Evolutionary conservation across 2,329 filamentous ascomycete species (phyloP).

Genomic region (Ophiosphaerella narmari): DNA sequence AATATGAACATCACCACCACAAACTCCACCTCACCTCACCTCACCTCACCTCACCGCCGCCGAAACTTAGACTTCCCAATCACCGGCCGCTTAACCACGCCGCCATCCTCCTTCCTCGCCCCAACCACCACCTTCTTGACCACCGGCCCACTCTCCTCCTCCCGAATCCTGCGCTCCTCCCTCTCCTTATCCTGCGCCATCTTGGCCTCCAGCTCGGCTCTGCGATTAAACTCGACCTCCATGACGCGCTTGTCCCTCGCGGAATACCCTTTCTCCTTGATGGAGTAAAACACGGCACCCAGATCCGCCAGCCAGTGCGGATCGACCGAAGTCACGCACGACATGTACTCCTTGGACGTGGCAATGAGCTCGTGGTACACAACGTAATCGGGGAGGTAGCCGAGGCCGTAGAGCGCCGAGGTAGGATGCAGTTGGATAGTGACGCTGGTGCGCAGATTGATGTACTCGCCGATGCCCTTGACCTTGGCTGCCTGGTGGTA

Average conservation of each 20-base stretch:
- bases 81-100: slow-evolving; percentile 49
- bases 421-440: slow-evolving; percentile 95
- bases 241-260: slow-evolving; percentile 82
- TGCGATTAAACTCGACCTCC: slow-evolving; percentile 88
- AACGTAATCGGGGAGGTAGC: slow-evolving; percentile 94
- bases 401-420: slow-evolving; percentile 86
- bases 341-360: slow-evolving; percentile 97
- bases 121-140: slow-evolving; percentile 26
- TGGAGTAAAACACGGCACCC: slow-evolving; percentile 93
- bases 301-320: slow-evolving; percentile 97
- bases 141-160: slow-evolving; percentile 40
- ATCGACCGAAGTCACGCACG: slow-evolving; percentile 92
- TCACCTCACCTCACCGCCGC: slow-evolving; percentile 8
- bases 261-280: slow-evolving; percentile 97
- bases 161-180: slow-evolving; percentile 60
- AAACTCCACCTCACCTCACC: slow-evolving; percentile 2
- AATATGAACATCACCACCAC: no score
- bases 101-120: slow-evolving; percentile 40
- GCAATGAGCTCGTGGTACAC: slow-evolving; percentile 98
- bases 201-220: slow-evolving; percentile 89
- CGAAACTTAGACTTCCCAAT: slow-evolving; percentile 36
- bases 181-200: slow-evolving; percentile 84
- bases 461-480: slow-evolving; percentile 95
- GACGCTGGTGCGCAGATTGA: slow-evolving; percentile 93
- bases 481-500: slow-evolving; percentile 97